Base-by-base conservation (phyloP, 306 rosid species). In the barrel medic (Medicago truncatula) region DNA sequence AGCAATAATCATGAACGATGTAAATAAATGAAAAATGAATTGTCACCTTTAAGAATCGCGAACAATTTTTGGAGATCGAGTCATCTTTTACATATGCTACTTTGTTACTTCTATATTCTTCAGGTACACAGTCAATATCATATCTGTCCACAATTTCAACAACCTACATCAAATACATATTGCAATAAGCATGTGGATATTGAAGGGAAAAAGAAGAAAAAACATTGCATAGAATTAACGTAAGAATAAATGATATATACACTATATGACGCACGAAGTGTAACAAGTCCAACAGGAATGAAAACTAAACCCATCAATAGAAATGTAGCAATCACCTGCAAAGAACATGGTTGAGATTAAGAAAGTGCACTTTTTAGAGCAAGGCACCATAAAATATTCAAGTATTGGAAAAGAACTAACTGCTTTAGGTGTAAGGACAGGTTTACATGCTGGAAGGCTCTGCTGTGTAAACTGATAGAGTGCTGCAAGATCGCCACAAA, bases 361-460 rank as follows among this genome's bases (percentile, higher is more conserved):
- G 81, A 46, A 53, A 20, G 61, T 39, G 52, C 11, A 73, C 52
- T 61, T 59, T 47, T 41, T 10, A 20, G 47, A 70, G 67, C 41
- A 67, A 52, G 38, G 16, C 17, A 56, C 23, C 70, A 73, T 9
- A 38, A 61, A 87, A 77, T 56, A 85, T 44, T 78, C 17, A 57
- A 50, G 81, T 52, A 57, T 12, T 64, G 59, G 71, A 70, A 64
- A 84, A 82, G 78, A 83, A 87, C 91, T 89, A 79, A 90, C 98
- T 85, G 90, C 82, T 83, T 83, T 81, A 60, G 97, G 98, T 65
- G 97, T 94, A 54, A 94, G 96, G 68, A 90, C 91, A 21, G 97
- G 96, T 80, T 89, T 92, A 85, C 98, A 95, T 71, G 97, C 97
- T 43, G 97, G 98, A 77, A 95, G 98, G 61, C 68, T 90, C 83